These are phyloP conservation scores for Barnettozyma sp. DNA, from an alignment of 805 yeast genomes.

Conservation along the genomic window DNA sequence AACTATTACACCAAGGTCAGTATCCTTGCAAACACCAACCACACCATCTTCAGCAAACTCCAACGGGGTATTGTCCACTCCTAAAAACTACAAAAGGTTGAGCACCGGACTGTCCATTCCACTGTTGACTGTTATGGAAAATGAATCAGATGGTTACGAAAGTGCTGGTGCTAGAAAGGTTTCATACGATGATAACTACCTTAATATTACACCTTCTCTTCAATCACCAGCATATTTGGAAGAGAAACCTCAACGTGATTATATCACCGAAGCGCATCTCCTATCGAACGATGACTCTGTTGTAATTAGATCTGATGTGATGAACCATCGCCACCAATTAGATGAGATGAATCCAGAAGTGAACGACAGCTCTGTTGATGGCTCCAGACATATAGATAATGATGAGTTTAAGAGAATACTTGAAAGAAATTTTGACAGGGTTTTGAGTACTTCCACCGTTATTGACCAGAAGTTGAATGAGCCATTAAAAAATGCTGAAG, in stretches of 20 bases:
- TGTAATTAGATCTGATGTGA: constrained; percentile 12
- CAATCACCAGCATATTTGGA: constrained; percentile 7
- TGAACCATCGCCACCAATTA: no score
- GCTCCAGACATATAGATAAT: constrained; percentile 7
- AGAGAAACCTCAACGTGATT: constrained; percentile 7
- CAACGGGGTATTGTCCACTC: constrained; percentile 3
- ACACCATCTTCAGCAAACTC: constrained; percentile 5
- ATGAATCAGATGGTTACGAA: constrained; percentile 6
- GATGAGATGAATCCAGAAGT: constrained; percentile 4
- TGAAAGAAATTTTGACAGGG: constrained; percentile 18
- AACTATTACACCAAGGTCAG: constrained; percentile 10
- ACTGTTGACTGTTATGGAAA: constrained; percentile 25
- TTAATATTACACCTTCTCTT: constrained; percentile 9
- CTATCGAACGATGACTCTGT: constrained; percentile 25
- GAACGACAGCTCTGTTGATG: no score
- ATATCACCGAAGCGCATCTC: constrained; percentile 14
- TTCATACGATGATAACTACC: constrained; percentile 21
- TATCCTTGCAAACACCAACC: constrained; percentile 4
- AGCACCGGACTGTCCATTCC: constrained; percentile 26
- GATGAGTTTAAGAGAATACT: constrained; percentile 17
- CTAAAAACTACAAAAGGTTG: constrained; percentile 18
- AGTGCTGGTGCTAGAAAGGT: constrained; percentile 7
- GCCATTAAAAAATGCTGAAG: no score
- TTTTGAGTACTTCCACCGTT: constrained; percentile 6
- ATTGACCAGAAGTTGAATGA: no score